Conservation (phyloP, 352 stramenopile genomes). For the Pythium angustatum region DNA sequence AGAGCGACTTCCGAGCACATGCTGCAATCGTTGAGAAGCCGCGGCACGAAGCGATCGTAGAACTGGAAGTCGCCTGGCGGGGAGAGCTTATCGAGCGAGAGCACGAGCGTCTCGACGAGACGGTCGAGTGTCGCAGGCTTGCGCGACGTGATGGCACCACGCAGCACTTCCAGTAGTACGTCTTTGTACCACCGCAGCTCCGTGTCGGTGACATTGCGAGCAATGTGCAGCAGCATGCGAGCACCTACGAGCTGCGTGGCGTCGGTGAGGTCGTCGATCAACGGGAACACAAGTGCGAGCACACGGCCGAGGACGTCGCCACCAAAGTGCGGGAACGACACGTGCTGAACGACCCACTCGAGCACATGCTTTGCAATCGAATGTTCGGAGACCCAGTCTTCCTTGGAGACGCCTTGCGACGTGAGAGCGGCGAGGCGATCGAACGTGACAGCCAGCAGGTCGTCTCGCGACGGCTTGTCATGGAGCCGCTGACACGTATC, state of each 20-base stretch:
- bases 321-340: slow-evolving; percentile 58
- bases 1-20: slow-evolving; percentile 58
- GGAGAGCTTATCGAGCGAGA: slow-evolving; percentile 66
- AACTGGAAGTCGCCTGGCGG: slow-evolving; percentile 47
- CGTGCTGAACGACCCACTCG: slow-evolving; percentile 49
- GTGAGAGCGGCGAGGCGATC: slow-evolving; percentile 33
- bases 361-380: slow-evolving; percentile 63
- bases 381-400: slow-evolving; percentile 55
- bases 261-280: slow-evolving; percentile 74
- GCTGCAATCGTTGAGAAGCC: slow-evolving; percentile 66
- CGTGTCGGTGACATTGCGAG: slow-evolving; percentile 59
- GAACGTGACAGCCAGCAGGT: slow-evolving; percentile 3
- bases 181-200: slow-evolving; percentile 85
- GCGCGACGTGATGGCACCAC: slow-evolving; percentile 59
- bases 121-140: slow-evolving; percentile 55
- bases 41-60: slow-evolving; percentile 70
- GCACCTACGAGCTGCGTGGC: slow-evolving; percentile 63
- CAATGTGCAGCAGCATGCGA: slow-evolving; percentile 60
- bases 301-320: slow-evolving; percentile 73
- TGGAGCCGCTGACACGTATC: slow-evolving; percentile 23
- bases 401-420: slow-evolving; percentile 58
- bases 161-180: slow-evolving; percentile 73
- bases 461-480: not conserved
- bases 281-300: slow-evolving; percentile 74
- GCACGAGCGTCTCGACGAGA: slow-evolving; percentile 56